Percentiles rank a stretch among this genome's conserved stretches.
phyloP scores from a whole-genome alignment of 2,329 filamentous ascomycete species.

The Cercospora citrullina region DNA sequence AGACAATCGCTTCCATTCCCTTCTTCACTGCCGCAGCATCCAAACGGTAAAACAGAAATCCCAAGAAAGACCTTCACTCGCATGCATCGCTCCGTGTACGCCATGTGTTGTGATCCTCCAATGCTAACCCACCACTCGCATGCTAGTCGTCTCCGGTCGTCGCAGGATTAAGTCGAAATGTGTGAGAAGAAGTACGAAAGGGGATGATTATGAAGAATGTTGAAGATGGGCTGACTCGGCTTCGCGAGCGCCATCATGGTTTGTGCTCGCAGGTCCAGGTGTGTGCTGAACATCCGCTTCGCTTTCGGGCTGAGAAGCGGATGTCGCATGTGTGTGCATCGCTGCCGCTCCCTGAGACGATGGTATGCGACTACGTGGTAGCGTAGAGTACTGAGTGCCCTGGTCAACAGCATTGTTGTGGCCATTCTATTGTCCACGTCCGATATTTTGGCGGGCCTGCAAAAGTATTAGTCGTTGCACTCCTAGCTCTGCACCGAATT shows the following conservation, averaged over 20 bases:
- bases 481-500: neutral
- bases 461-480: neutral
- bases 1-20: neutral
- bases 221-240: neutral
- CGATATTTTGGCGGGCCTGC: slow-evolving; percentile 34
- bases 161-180: neutral
- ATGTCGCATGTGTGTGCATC: neutral
- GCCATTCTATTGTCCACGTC: slow-evolving; percentile 26
- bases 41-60: neutral
- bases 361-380: neutral
- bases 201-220: neutral
- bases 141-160: slow-evolving; percentile 4
- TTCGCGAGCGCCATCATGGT: neutral
- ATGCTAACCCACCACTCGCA: neutral
- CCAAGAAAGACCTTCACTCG: slow-evolving; percentile 3
- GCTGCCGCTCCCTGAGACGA: neutral
- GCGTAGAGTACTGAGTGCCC: neutral
- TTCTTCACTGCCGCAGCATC: neutral
- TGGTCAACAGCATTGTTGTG: neutral
- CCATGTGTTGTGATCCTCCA: slow-evolving; percentile 4
- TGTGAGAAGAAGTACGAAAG: slow-evolving; percentile 7
- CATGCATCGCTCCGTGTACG: slow-evolving; percentile 10
- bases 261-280: neutral
- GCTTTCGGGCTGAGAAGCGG: neutral
- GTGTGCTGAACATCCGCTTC: neutral